A percentile compares a stretch with the other conserved stretches of the same genome.
Conservation (phyloP, 768 basidiomycete genomes). For the Daedalea quercina region DNA sequence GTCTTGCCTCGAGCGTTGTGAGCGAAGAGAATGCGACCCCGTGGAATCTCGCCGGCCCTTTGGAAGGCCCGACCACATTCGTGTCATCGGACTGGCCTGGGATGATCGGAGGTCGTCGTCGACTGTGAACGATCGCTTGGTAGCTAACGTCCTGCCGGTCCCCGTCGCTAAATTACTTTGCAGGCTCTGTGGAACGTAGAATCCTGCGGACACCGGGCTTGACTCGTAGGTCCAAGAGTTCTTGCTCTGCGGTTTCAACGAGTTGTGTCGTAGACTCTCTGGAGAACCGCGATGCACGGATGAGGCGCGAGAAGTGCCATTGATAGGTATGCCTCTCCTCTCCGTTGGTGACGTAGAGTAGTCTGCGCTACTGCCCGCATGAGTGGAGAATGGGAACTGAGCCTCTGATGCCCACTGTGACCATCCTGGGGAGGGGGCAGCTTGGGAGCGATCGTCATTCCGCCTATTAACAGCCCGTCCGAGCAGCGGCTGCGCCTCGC, state of each 20-base stretch:
- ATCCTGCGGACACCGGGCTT: background rate
- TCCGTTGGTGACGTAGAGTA: constrained; percentile 1
- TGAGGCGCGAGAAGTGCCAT: constrained; percentile 9
- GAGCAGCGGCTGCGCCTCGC: background rate
- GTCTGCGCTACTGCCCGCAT: background rate
- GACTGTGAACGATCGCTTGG: constrained; percentile 4
- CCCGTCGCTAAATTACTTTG: background rate
- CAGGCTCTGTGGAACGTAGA: constrained; percentile 6
- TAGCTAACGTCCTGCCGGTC: background rate
- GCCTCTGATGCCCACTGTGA: background rate
- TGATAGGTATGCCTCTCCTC: constrained; percentile 9
- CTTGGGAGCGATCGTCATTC: background rate
- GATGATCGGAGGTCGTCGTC: constrained; percentile 8
- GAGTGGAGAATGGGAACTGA: background rate
- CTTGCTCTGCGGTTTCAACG: constrained; percentile 6
- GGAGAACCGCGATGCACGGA: constrained; percentile 10
- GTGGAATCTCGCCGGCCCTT: constrained; percentile 16
- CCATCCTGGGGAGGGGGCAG: background rate
- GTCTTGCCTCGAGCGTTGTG: constrained; percentile 13
- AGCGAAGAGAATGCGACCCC: constrained; percentile 19
- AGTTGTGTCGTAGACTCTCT: constrained; percentile 8
- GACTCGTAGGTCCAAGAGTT: constrained; percentile 8
- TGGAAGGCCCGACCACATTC: background rate
- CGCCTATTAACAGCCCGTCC: background rate
- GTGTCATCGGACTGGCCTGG: constrained; percentile 1